A percentile compares a stretch with the other conserved stretches of the same genome.
These are phyloP conservation scores for Diaporthe australafricana DNA, from an alignment of 2,329 filamentous ascomycete genomes.

Conservation along the genomic window DNA sequence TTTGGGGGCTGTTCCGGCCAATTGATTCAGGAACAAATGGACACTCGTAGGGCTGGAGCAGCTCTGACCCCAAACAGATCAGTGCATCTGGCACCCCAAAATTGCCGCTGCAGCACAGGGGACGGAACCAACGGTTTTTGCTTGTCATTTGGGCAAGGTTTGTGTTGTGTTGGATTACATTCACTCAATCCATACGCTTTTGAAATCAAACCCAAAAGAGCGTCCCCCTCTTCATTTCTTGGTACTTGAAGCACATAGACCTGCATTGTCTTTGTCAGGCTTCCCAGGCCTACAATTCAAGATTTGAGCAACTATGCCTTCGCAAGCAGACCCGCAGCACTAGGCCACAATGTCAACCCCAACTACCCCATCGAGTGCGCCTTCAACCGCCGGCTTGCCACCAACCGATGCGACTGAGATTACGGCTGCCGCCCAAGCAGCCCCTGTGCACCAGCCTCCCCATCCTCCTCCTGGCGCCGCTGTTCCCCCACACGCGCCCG, in stretches of 20 bases:
- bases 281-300: neutral
- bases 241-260: neutral
- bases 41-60: conserved; percentile 19
- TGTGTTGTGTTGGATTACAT: neutral
- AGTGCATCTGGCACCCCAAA: neutral
- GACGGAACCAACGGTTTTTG: neutral
- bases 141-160: neutral
- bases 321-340: neutral
- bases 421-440: neutral
- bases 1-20: conserved; percentile 14
- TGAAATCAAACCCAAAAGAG: neutral
- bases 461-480: too few species aligned
- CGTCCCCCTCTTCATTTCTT: neutral
- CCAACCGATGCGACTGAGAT: neutral
- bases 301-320: neutral
- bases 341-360: neutral
- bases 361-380: neutral
- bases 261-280: neutral
- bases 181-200: neutral
- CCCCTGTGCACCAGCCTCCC: neutral
- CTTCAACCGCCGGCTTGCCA: neutral
- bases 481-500: neutral
- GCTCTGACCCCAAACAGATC: conserved; percentile 7
- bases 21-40: neutral
- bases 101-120: neutral